Percentiles rank a stretch among this genome's conserved stretches.
phyloP scores from a whole-genome alignment of 495 filamentous ascomycete genomes.

The Neurospora sp. region DNA sequence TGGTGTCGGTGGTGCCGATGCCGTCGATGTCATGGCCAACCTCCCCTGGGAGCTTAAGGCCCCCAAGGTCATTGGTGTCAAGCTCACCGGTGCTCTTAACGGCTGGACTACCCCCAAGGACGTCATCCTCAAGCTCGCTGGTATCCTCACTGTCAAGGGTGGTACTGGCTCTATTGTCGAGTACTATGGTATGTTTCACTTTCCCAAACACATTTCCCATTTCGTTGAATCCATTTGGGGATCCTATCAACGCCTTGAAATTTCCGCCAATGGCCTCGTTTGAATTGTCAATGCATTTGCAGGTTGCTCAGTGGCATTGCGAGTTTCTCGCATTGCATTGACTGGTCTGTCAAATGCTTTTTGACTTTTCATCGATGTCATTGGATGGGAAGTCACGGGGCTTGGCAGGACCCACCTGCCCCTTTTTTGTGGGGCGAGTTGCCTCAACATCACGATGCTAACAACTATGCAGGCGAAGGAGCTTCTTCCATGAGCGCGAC shows the following conservation, averaged over 20 bases:
- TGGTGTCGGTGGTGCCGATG: conserved; percentile 97
- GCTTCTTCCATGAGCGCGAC: conserved; percentile 43
- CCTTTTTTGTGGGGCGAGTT: background rate
- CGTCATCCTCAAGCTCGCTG: conserved; percentile 96
- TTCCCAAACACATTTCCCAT: conserved; percentile 27
- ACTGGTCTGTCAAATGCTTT: background rate
- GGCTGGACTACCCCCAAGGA: conserved; percentile 97
- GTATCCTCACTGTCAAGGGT: conserved; percentile 95
- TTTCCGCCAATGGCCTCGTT: background rate
- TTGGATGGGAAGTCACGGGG: background rate
- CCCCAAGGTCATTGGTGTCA: conserved; percentile 93
- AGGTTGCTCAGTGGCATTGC: background rate
- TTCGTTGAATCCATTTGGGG: background rate
- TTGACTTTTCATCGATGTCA: background rate
- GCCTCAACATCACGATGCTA: background rate
- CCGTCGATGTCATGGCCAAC: conserved; percentile 97
- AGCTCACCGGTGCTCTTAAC: conserved; percentile 77
- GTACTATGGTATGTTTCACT: conserved; percentile 56
- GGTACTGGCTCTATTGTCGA: conserved; percentile 96
- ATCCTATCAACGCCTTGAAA: background rate
- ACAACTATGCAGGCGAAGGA: conserved; percentile 47
- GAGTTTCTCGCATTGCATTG: background rate
- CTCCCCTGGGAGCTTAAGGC: conserved; percentile 98
- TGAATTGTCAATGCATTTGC: background rate
- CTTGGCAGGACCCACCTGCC: background rate